These are phyloP conservation scores for Euphorbia tirucalli DNA, from an alignment of 345 rosid species.

Conservation along the genomic window DNA sequence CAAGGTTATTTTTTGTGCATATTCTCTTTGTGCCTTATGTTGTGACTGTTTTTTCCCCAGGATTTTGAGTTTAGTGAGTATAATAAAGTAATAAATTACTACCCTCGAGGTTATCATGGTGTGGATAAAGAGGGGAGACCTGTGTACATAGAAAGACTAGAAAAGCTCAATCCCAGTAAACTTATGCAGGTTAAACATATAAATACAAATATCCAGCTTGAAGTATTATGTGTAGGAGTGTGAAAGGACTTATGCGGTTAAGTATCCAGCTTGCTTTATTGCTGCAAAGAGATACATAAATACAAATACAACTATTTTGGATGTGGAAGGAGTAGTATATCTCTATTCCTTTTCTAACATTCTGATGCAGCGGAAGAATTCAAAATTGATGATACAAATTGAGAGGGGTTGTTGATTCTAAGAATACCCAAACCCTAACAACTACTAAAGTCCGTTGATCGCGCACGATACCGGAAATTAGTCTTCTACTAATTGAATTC, in stretches of 20 bases:
- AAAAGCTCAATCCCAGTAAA: constrained; percentile 81
- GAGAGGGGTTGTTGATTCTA: no score
- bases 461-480: no score
- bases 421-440: no score
- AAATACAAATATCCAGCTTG: no score
- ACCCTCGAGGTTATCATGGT: constrained; percentile 20
- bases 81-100: constrained; percentile 27
- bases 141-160: constrained; percentile 19
- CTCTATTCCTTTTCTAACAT: neutral
- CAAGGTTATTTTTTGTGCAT: no score
- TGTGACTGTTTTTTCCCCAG: constrained; percentile 2
- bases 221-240: constrained; percentile 87
- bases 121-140: no score
- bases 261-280: constrained; percentile 85
- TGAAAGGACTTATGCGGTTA: constrained; percentile 69
- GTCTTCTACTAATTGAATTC: no score
- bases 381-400: no score
- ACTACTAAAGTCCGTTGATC: no score
- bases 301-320: constrained; percentile 91
- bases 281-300: constrained; percentile 94
- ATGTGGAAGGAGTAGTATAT: constrained; percentile 96
- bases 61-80: constrained; percentile 30
- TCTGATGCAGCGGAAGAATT: no score
- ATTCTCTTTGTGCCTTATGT: no score
- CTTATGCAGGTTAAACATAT: constrained; percentile 82